Conservation (phyloP, 495 filamentous ascomycete genomes). For the Sporormia fimetaria region DNA sequence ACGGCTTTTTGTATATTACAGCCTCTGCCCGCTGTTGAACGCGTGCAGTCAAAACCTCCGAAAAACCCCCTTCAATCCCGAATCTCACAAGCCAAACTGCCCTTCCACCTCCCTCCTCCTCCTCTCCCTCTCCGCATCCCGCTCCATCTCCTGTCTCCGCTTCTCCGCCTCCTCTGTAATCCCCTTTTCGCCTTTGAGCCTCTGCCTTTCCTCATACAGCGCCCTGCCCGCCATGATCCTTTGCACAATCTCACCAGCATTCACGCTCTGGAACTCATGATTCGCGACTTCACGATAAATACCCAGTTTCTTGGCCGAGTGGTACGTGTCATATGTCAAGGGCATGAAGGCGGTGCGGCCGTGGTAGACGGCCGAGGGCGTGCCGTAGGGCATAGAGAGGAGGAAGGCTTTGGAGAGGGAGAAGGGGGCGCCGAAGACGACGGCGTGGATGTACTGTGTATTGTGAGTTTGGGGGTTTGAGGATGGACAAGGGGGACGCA, state of each 20-base stretch:
- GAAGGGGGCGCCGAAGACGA: slow-evolving; percentile 84
- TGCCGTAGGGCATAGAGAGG: slow-evolving; percentile 58
- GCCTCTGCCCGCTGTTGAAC: no score
- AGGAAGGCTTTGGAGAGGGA: slow-evolving; percentile 67
- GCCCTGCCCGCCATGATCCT: slow-evolving; percentile 74
- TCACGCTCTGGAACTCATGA: slow-evolving; percentile 76
- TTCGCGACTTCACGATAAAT: slow-evolving; percentile 33
- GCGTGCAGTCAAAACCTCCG: no score
- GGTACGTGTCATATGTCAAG: slow-evolving; percentile 75
- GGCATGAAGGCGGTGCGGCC: slow-evolving; percentile 88
- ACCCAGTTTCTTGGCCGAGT: slow-evolving; percentile 41
- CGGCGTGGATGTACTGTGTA: slow-evolving; percentile 66
- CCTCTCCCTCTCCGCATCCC: slow-evolving; percentile 32
- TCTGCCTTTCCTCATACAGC: slow-evolving; percentile 82
- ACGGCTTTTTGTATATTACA: no score
- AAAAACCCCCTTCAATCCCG: no score
- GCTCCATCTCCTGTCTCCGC: slow-evolving; percentile 43
- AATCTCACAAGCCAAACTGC: slow-evolving; percentile 28
- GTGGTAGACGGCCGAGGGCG: slow-evolving; percentile 69
- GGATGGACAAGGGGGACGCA: slow-evolving; percentile 33
- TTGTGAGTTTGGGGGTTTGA: slow-evolving; percentile 9
- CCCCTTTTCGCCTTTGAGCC: slow-evolving; percentile 74
- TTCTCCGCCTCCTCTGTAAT: slow-evolving; percentile 53
- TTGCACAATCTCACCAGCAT: slow-evolving; percentile 83
- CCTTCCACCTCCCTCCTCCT: slow-evolving; percentile 28